These are phyloP conservation scores for Teratosphaeria viscida DNA, from an alignment of 2,329 filamentous ascomycete species.

Conservation along the genomic window DNA sequence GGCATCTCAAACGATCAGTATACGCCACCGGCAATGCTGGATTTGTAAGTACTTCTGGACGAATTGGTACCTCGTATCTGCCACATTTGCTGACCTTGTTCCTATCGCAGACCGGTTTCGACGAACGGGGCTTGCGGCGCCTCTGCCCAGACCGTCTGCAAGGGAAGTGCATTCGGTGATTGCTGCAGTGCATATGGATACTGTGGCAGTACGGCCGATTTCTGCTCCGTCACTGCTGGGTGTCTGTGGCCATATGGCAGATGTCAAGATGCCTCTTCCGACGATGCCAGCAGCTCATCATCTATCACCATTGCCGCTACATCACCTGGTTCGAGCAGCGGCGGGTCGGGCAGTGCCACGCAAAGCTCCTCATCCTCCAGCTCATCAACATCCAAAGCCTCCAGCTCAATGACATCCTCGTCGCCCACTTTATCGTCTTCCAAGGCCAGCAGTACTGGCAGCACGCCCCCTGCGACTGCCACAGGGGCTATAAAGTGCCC, in stretches of 20 bases:
- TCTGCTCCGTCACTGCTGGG: slow-evolving; percentile 1
- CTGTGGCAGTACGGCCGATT: slow-evolving; percentile 4
- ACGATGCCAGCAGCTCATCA: background rate
- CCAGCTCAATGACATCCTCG: background rate
- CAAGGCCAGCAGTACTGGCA: background rate
- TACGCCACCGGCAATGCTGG: slow-evolving; percentile 8
- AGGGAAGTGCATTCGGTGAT: slow-evolving; percentile 2
- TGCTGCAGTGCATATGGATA: slow-evolving; percentile 10
- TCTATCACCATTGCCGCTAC: background rate
- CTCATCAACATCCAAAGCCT: background rate
- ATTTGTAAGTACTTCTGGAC: background rate
- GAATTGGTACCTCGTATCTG: background rate
- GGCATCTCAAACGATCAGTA: slow-evolving; percentile 42
- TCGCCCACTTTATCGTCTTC: background rate
- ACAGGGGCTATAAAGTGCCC: background rate
- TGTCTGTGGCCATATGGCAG: slow-evolving; percentile 5
- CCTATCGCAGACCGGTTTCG: background rate
- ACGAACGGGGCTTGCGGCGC: background rate
- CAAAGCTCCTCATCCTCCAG: background rate
- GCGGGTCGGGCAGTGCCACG: background rate
- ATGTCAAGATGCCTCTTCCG: background rate
- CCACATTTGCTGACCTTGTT: background rate
- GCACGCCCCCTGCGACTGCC: background rate
- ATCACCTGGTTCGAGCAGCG: background rate
- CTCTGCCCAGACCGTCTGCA: background rate